phyloP scores from a whole-genome alignment of 306 rosid species.

The Quercus mongolica region DNA sequence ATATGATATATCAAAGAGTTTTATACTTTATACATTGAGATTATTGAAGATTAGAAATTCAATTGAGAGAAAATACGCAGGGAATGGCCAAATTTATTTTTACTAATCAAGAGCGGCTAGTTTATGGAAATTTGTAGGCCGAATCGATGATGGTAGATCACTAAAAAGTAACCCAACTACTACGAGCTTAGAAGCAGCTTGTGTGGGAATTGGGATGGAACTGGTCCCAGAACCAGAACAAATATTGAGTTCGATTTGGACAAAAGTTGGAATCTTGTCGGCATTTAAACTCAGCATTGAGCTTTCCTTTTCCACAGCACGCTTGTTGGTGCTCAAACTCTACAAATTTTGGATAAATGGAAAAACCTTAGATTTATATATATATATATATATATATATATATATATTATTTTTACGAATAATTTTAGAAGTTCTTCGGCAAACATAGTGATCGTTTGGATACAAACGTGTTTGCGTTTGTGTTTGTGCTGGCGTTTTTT shows the following conservation, averaged over 20 bases:
- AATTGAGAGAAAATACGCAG: background rate
- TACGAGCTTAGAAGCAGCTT: slow-evolving; percentile 18
- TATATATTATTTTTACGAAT: too few species aligned
- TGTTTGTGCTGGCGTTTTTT: too few species aligned
- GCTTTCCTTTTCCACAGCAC: slow-evolving; percentile 50
- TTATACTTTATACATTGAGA: background rate
- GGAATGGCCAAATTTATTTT: background rate
- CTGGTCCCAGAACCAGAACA: slow-evolving; percentile 71
- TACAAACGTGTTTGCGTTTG: too few species aligned
- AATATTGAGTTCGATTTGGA: background rate
- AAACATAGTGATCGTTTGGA: too few species aligned
- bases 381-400: too few species aligned
- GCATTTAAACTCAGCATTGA: slow-evolving; percentile 33
- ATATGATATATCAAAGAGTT: background rate
- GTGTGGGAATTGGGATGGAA: slow-evolving; percentile 51
- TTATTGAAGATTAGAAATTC: too few species aligned
- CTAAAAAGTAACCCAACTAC: background rate
- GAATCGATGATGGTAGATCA: background rate
- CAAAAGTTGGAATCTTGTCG: slow-evolving; percentile 19
- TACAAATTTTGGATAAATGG: background rate
- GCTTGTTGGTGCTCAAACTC: slow-evolving; percentile 40
- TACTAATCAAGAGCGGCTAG: background rate
- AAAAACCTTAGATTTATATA: background rate
- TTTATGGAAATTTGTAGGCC: slow-evolving; percentile 37
- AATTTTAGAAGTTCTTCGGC: too few species aligned